Conservation (phyloP, 2,329 filamentous ascomycete species). For the Cladosporium sp. region DNA sequence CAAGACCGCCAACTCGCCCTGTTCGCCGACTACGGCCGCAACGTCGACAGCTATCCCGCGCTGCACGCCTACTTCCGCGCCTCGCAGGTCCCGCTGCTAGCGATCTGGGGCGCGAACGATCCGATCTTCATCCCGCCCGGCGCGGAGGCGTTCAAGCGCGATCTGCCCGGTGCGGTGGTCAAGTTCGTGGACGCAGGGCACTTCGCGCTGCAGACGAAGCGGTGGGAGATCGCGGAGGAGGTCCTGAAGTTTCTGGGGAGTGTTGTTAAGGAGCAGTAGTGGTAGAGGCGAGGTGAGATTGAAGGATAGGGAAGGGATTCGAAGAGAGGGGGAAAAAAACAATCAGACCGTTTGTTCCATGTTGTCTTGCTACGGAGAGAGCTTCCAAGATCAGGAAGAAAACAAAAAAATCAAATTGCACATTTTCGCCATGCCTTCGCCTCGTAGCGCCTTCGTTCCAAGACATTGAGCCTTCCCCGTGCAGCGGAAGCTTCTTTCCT, state of each 20-base stretch:
- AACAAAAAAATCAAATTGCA: no score
- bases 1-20: slow-evolving; percentile 58
- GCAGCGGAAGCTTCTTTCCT: not conserved
- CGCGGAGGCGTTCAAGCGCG: slow-evolving; percentile 55
- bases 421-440: not conserved
- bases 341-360: not conserved
- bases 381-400: not conserved
- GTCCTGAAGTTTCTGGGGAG: slow-evolving; percentile 40
- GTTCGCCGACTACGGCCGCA: slow-evolving; percentile 59
- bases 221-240: slow-evolving; percentile 38
- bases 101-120: slow-evolving; percentile 61
- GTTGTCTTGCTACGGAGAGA: not conserved
- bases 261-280: slow-evolving; percentile 6
- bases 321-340: no score
- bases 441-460: not conserved
- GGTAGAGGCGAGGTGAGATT: not conserved
- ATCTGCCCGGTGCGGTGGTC: slow-evolving; percentile 52
- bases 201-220: slow-evolving; percentile 52
- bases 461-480: not conserved
- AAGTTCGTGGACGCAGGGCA: slow-evolving; percentile 57
- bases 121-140: slow-evolving; percentile 52
- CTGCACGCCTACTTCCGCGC: slow-evolving; percentile 58
- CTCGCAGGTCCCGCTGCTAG: slow-evolving; percentile 55
- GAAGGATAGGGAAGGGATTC: not conserved
- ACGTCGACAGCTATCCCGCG: slow-evolving; percentile 58